Evolutionary conservation across 2,329 filamentous ascomycete genomes (phyloP), one percentile per base, ranked within the genome.

Genomic region (Trichoderma citrinoviride): DNA sequence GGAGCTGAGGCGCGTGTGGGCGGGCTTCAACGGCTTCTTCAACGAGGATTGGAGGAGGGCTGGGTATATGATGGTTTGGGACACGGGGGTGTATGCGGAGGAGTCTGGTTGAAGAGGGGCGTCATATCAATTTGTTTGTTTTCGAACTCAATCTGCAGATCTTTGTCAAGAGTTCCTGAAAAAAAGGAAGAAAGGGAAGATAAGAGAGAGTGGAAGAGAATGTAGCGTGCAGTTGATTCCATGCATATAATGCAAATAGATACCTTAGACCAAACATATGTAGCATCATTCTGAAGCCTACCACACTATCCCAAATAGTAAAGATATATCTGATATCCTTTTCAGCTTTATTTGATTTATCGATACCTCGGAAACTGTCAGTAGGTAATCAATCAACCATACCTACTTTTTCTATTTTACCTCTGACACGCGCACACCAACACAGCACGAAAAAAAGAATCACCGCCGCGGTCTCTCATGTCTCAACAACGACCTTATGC

Each of bases 51-150:
- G 78, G 75, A 78, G 86, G 62, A 80, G 87, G 64, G 73, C 77
- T 2, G 87, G 87, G 0, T 78, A 79, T 67, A 77, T 89, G 68
- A 78, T 88, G 29, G 84, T 89, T 19, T 89, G 87, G 87, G 81
- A 85, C 50, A 83, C 81, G 3, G 78, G 78, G 4, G 64, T 79
- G 19, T 77, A 76, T 55, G 64, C 67, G 17, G 66, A 69, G 14
- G 50, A n/a, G n/a, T n/a, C 53, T 6, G 62, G 60, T 3, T 14
- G 43, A 29, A 68, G 64, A 50, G n/a, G 27, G 27, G 27, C 6
- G 7, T 5, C 6, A 29, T n/a, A n/a, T n/a, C n/a, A n/a, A n/a
- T n/a, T n/a, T n/a, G 37, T 27, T 37, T 61, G 46, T 61, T 44
- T 56, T 29, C 21, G 15, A 17, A 23, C 46, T 49, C 25, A 19